phyloP scores from a whole-genome alignment of 768 basidiomycete species.

The Collybiopsis luxurians region DNA sequence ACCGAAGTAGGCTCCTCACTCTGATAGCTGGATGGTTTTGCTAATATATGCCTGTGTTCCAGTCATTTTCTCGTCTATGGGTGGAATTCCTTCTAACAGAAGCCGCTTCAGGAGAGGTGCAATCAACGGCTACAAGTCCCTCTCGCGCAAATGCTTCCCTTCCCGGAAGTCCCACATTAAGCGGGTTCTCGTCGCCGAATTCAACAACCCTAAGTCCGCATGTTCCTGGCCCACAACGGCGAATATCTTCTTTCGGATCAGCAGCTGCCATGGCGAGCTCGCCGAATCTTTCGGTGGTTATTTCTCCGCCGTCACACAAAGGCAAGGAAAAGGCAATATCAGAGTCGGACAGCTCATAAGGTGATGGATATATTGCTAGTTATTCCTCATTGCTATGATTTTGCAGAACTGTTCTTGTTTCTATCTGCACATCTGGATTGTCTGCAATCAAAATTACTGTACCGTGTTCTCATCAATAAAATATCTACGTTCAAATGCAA shows the following conservation, averaged over 20 bases:
- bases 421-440: neutral
- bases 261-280: slow-evolving; percentile 34
- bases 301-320: slow-evolving; percentile 37
- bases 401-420: neutral
- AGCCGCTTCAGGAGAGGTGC: slow-evolving; percentile 49
- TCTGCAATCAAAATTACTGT: neutral
- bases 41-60: neutral
- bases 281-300: slow-evolving; percentile 31
- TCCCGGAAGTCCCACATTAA: slow-evolving; percentile 32
- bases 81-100: slow-evolving; percentile 98
- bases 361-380: neutral
- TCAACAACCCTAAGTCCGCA: slow-evolving; percentile 21
- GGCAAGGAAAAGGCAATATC: slow-evolving; percentile 41
- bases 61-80: slow-evolving; percentile 98
- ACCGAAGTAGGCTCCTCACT: slow-evolving; percentile 60
- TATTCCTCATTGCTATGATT: neutral
- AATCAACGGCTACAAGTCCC: slow-evolving; percentile 21
- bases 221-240: slow-evolving; percentile 26
- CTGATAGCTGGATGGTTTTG: neutral
- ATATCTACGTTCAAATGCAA: neutral
- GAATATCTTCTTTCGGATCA: slow-evolving; percentile 36
- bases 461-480: neutral
- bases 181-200: slow-evolving; percentile 18
- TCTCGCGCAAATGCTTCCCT: slow-evolving; percentile 31
- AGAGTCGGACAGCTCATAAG: neutral